Conservation (phyloP, 2,329 filamentous ascomycete genomes). For the Paramyrothecium roridum region DNA sequence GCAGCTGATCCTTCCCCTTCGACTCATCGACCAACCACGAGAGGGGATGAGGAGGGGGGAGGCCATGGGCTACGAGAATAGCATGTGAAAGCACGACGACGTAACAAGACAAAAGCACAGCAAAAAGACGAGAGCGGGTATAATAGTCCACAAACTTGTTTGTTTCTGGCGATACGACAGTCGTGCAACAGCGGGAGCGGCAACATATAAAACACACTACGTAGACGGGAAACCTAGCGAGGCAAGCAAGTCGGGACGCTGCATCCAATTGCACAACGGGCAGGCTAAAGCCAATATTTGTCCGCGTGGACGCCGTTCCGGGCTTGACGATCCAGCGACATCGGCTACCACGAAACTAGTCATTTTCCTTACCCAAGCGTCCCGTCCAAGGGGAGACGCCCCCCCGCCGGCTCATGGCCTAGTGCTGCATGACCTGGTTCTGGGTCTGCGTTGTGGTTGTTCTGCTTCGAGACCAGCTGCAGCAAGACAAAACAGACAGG, state of each 20-base stretch:
- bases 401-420: neutral
- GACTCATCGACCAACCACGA: neutral
- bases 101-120: too few species aligned
- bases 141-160: neutral
- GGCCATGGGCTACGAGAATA: too few species aligned
- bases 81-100: neutral
- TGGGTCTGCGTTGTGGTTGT: too few species aligned
- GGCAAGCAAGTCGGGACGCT: neutral
- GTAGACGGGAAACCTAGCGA: neutral
- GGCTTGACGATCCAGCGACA: neutral
- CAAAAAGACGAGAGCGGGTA: too few species aligned
- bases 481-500: neutral
- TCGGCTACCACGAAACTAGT: neutral
- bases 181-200: neutral
- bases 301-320: neutral
- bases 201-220: neutral
- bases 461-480: neutral
- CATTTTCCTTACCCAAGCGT: neutral
- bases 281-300: neutral
- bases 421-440: neutral
- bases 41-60: neutral
- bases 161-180: neutral
- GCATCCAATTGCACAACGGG: neutral
- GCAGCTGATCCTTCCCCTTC: neutral
- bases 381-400: too few species aligned